Conservation (phyloP, 2,329 filamentous ascomycete genomes). For the Fusarium gaditjirri region DNA sequence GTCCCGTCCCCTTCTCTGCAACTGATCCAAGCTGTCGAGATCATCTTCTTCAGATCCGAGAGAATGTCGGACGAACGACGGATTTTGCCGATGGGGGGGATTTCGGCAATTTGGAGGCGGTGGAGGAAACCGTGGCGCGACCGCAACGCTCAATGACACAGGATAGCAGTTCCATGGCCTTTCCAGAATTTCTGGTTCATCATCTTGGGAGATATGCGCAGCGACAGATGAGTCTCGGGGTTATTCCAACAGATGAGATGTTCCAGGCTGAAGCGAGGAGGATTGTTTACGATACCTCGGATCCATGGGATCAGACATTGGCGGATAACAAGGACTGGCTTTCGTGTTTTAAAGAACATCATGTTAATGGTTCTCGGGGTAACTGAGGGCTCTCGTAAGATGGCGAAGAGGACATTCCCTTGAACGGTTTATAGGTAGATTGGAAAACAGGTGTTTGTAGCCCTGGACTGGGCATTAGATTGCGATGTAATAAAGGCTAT, state of each 20-base stretch:
- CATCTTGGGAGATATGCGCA: constrained; percentile 40
- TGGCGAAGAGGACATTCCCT: neutral
- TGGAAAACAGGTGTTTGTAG: neutral
- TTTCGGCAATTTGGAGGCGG: neutral
- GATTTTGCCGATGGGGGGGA: neutral
- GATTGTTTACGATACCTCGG: constrained; percentile 40
- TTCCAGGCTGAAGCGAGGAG: constrained; percentile 42
- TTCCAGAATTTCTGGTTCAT: constrained; percentile 26
- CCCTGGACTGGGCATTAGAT: neutral
- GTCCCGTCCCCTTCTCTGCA: constrained; percentile 43
- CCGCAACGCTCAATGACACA: neutral
- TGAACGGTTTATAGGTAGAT: accelerated
- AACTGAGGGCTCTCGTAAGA: neutral
- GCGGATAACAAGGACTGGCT: constrained; percentile 46
- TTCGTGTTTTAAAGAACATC: constrained; percentile 33
- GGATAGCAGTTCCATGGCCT: constrained; percentile 7
- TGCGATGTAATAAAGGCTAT: neutral
- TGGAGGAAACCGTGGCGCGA: neutral
- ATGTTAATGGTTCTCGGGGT: neutral
- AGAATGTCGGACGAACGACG: neutral
- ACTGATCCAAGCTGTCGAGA: constrained; percentile 37
- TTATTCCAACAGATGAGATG: constrained; percentile 43
- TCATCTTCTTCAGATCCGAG: constrained; percentile 35
- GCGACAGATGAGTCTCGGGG: constrained; percentile 33
- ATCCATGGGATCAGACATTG: constrained; percentile 45